Evolutionary conservation across 1,284 basidiomycete species (phyloP), one percentile per base, ranked within the genome.

Genomic region (Ustilago xerochloae): DNA sequence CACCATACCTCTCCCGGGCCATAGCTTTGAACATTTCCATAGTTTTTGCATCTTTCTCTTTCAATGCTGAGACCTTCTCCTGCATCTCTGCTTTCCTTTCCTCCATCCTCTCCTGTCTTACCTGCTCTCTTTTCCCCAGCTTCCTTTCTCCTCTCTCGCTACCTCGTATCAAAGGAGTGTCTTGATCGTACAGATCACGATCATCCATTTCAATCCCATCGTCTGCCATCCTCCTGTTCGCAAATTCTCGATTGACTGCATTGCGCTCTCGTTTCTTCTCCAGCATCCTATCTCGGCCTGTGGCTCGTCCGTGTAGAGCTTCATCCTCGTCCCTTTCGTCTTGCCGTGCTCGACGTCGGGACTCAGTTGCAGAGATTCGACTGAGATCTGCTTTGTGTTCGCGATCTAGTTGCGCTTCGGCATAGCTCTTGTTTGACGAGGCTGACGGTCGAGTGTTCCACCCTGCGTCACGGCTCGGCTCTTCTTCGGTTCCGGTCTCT

Each of bases 181-280:
- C 56, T 18, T 57, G 45, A 36, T 68, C 69, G 48, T 69, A 59
- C 20, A 76, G 51, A 22, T 65, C 60, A 2, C 54, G 41, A 20
- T 76, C 74, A 50, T 73, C 69, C 38, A 76, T 39, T 18, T 75
- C 79, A n/a, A 80, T 38, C 3, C 71, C 74, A 49, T 77, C 79
- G 48, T 77, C 75, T 1, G 46, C 53, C 9, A 61, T 38, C 5
- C 43, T 35, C 1, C 79, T 71, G 26, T 70, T 49, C 28, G 74
- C 75, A 47, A 79, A 77, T 6, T 65, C 68, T 26, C 79, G 67
- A 26, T 79, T 61, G 39, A 29, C 36, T 0, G 57, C 63, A 4
- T 59, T 63, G 5, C 43, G 15, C 24, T 71, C 61, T 0, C 68
- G 49, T 36, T 60, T 63, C 32, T 62, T 57, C 49, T 81, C 79